Base-by-base conservation (phyloP, 2,329 filamentous ascomycete genomes). In the Aspergillus intermedius region DNA sequence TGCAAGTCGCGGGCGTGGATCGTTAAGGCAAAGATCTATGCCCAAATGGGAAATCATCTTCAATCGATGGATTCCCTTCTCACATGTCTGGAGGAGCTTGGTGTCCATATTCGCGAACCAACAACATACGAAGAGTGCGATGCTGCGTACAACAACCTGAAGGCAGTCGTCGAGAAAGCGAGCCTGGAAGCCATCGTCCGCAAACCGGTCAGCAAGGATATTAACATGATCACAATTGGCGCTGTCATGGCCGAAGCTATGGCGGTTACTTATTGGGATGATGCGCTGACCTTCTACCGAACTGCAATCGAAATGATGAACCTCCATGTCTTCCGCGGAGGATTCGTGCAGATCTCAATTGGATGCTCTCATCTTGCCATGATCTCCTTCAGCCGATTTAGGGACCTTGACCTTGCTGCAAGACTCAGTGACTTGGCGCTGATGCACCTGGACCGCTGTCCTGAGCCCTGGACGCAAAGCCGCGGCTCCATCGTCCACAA, bases 1-100 rank as follows among this genome's bases (percentile, higher is more conserved):
- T 90, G 95, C 66, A 93, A 88, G 70, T 87, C 88, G 1, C 84
- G 87, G 7, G 88, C 88, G 0, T 94, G 86, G 72, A 85, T 95
- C 37, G 74, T 96, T 32, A 84, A 89, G 63, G 90, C 88, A 5
- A 82, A 89, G 44, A 85, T 95, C 42, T 82, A 84, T 59, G 82
- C 86, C 1, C 83, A 91, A 60, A 78, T 79, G 47, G 89, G 90
- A 1, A 82, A 95, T 54, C 81, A 83, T 23, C 70, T 76, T 19
- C 78, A 78, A 4, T 87, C 90, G 0, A 82, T 95, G 57, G 70
- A 77, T 28, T 80, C 81, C 1, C 73, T 96, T 21, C 84, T 84
- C 59, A 78, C 83, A 42, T 90, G 87, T 53, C 72, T 96, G 13
- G 72, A 70, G 23, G 84, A 84, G 10, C 76, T 95, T 10, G 86